Evolutionary conservation across 1,284 basidiomycete species (phyloP).

Genomic region (Mycena sp.): DNA sequence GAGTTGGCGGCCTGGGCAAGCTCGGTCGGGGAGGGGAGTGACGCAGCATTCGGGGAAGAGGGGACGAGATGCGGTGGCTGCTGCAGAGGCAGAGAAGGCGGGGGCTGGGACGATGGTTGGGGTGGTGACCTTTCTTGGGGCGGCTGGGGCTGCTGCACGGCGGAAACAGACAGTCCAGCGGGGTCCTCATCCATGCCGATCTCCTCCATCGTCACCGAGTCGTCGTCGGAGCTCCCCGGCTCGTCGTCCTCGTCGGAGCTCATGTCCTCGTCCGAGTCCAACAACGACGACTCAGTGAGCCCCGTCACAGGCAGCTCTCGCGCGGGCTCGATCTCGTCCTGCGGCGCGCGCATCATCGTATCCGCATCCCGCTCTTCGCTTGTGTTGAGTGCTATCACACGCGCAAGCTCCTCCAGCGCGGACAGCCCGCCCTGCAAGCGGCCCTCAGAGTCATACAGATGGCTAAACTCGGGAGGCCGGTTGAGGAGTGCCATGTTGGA

Average conservation of each 20-base stretch:
- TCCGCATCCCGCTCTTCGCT: conserved; percentile 65
- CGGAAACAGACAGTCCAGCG: conserved; percentile 41
- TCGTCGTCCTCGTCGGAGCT: conserved; percentile 71
- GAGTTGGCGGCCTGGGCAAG: conserved; percentile 23
- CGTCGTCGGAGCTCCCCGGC: conserved; percentile 73
- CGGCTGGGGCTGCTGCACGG: not conserved
- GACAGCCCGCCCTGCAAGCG: conserved; percentile 84
- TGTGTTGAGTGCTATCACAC: conserved; percentile 71
- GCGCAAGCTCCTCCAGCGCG: conserved; percentile 84
- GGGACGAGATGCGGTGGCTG: conserved; percentile 19
- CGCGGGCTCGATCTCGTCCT: conserved; percentile 69
- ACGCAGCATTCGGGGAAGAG: conserved; percentile 36
- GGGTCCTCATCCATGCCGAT: conserved; percentile 76
- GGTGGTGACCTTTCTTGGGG: not conserved
- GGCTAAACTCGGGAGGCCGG: conserved; percentile 72
- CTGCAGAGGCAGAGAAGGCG: conserved; percentile 15
- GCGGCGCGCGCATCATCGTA: conserved; percentile 55
- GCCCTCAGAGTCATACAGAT: conserved; percentile 84
- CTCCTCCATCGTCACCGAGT: conserved; percentile 77
- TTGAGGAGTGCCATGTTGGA: conserved; percentile 99
- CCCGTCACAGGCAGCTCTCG: conserved; percentile 72
- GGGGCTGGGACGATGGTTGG: not conserved
- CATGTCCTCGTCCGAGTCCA: conserved; percentile 83
- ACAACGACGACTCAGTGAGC: conserved; percentile 38
- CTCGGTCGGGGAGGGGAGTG: conserved; percentile 41